Evolutionary conservation across 2,329 filamentous ascomycete species (phyloP).

Genomic region (Verticillium zaregamsianum): DNA sequence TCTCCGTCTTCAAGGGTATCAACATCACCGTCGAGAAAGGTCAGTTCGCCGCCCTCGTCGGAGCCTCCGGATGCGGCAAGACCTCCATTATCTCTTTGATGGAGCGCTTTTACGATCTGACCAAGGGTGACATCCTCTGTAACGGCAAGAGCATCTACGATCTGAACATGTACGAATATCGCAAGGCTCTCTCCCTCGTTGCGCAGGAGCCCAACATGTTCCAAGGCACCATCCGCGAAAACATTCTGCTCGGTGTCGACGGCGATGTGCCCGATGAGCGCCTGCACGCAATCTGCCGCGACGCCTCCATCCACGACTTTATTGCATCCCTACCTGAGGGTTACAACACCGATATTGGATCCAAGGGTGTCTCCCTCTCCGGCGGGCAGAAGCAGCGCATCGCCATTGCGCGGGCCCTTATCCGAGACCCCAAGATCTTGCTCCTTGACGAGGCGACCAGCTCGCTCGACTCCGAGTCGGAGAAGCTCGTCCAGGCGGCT

Average conservation of each 20-base stretch:
- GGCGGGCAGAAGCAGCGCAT: slow-evolving; percentile 72
- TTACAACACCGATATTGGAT: slow-evolving; percentile 64
- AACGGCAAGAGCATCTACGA: slow-evolving; percentile 56
- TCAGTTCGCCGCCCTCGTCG: slow-evolving; percentile 67
- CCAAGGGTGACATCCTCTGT: slow-evolving; percentile 59
- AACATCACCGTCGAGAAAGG: slow-evolving; percentile 63
- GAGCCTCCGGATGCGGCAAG: slow-evolving; percentile 68
- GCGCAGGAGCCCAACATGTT: slow-evolving; percentile 73
- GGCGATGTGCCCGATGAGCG: slow-evolving; percentile 47
- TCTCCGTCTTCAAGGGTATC: slow-evolving; percentile 55
- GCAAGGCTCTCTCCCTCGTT: slow-evolving; percentile 63
- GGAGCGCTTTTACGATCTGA: slow-evolving; percentile 67
- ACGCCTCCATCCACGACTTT: slow-evolving; percentile 69
- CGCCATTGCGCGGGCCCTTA: slow-evolving; percentile 64
- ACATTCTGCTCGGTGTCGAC: slow-evolving; percentile 62
- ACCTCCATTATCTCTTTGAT: slow-evolving; percentile 64
- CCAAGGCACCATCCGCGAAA: slow-evolving; percentile 61
- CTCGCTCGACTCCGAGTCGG: slow-evolving; percentile 60
- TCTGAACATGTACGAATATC: slow-evolving; percentile 59
- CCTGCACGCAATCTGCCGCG: slow-evolving; percentile 49
- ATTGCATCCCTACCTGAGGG: slow-evolving; percentile 63
- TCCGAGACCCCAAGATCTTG: slow-evolving; percentile 60
- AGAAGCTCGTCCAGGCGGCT: slow-evolving; percentile 60
- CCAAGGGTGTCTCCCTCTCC: slow-evolving; percentile 60
- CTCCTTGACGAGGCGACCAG: slow-evolving; percentile 72